phyloP scores from a whole-genome alignment of 768 basidiomycete genomes.

The Lentinula lateritia region DNA sequence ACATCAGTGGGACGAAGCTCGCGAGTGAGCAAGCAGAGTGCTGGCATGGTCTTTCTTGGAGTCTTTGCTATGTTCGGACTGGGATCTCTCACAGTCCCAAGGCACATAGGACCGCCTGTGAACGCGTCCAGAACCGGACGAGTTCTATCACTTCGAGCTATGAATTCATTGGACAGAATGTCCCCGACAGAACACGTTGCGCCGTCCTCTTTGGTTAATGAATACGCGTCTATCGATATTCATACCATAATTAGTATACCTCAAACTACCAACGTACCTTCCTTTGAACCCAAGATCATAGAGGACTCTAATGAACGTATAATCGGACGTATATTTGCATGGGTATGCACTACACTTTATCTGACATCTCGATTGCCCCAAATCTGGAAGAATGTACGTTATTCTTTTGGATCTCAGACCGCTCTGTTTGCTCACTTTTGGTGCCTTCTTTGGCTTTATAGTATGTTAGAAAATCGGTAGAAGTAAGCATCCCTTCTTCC shows the following conservation, averaged over 20 bases:
- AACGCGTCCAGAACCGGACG: constrained; percentile 29
- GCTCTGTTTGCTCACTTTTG: background rate
- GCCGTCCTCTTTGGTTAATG: background rate
- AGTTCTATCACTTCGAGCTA: constrained; percentile 32
- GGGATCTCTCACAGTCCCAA: constrained; percentile 38
- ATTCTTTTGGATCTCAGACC: background rate
- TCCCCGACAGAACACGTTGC: background rate
- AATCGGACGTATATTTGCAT: constrained; percentile 88
- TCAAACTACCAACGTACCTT: constrained; percentile 5
- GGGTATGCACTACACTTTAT: constrained; percentile 91
- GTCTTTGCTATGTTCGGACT: constrained; percentile 71
- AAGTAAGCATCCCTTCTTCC: constrained; percentile 33
- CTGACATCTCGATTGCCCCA: constrained; percentile 92
- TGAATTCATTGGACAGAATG: background rate
- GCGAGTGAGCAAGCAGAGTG: constrained; percentile 64
- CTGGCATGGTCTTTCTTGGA: constrained; percentile 78
- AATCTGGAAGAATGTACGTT: constrained; percentile 94
- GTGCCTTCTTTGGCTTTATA: constrained; percentile 20
- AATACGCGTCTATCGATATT: background rate
- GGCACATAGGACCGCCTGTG: constrained; percentile 11
- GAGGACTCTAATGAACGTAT: constrained; percentile 45
- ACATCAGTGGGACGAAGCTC: constrained; percentile 36
- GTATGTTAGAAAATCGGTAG: constrained; percentile 88
- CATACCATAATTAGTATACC: constrained; percentile 7
- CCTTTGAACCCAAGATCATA: constrained; percentile 19